Conservation (phyloP, 2,329 filamentous ascomycete species). For the Macrophomina phaseolina region DNA sequence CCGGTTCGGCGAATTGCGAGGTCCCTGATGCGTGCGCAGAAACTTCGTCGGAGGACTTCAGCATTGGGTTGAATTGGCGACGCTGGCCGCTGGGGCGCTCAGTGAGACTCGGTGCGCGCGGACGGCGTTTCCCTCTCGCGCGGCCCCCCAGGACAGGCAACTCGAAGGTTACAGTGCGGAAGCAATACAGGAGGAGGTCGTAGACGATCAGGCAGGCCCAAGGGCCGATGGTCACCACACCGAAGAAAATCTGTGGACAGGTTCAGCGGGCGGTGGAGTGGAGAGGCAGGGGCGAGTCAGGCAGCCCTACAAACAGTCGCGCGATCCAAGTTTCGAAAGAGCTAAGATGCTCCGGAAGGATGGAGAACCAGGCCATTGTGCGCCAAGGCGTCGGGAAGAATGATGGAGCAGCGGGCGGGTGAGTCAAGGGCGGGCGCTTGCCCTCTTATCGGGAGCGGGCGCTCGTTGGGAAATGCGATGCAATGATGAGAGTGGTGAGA, state of each 20-base stretch:
- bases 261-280: conserved; percentile 13
- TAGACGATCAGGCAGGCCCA: conserved; percentile 68
- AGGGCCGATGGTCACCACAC: conserved; percentile 64
- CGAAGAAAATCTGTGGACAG: conserved; percentile 62
- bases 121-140: conserved; percentile 63
- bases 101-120: conserved; percentile 66
- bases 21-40: conserved; percentile 4
- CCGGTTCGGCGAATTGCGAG: background rate
- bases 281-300: conserved; percentile 18
- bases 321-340: conserved; percentile 67
- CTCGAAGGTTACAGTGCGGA: conserved; percentile 63
- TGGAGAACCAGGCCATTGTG: conserved; percentile 68
- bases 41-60: background rate
- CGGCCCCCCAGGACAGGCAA: conserved; percentile 66
- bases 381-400: background rate
- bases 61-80: conserved; percentile 48
- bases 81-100: conserved; percentile 60
- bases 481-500: conserved; percentile 21
- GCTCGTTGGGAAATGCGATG: conserved; percentile 18
- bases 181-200: conserved; percentile 67
- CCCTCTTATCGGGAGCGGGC: conserved; percentile 17
- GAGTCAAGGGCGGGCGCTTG: conserved; percentile 17
- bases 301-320: conserved; percentile 63
- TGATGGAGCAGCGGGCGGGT: background rate
- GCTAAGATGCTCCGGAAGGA: conserved; percentile 64